phyloP scores from a whole-genome alignment of 176 grass and related monocot species.

The Puccinellia tenuiflora region DNA sequence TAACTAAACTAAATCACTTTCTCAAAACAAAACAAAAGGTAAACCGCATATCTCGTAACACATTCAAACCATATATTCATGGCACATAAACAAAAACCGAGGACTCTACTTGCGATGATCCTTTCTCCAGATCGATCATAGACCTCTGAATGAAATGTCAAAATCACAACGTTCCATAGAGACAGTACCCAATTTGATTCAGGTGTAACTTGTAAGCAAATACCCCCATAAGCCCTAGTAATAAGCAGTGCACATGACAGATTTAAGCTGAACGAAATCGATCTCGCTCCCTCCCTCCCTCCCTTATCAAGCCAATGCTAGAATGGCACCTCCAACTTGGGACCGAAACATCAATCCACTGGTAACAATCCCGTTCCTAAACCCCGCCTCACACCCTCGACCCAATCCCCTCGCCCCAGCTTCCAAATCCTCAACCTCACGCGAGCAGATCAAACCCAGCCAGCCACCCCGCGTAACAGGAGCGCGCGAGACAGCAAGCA shows the following conservation, averaged over 20 bases:
- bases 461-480: neutral
- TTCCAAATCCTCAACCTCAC: neutral
- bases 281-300: neutral
- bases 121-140: neutral
- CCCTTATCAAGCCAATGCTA: neutral
- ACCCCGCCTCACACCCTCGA: neutral
- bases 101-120: neutral
- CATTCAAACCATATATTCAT: neutral
- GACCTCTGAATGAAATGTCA: neutral
- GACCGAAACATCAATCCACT: neutral
- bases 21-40: neutral
- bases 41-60: neutral
- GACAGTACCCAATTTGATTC: neutral
- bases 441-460: conserved; percentile 17
- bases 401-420: neutral
- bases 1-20: neutral
- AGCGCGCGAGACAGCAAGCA: too few species aligned
- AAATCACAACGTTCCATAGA: neutral
- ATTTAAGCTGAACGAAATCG: neutral
- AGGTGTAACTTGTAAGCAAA: neutral
- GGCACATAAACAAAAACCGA: neutral
- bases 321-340: neutral
- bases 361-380: neutral
- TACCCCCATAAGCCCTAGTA: neutral
- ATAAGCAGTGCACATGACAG: neutral